A percentile compares a stretch with the other conserved stretches of the same genome.
Evolutionary conservation across 2,329 filamentous ascomycete genomes (phyloP).

Genomic region (Penicillium sp.): DNA sequence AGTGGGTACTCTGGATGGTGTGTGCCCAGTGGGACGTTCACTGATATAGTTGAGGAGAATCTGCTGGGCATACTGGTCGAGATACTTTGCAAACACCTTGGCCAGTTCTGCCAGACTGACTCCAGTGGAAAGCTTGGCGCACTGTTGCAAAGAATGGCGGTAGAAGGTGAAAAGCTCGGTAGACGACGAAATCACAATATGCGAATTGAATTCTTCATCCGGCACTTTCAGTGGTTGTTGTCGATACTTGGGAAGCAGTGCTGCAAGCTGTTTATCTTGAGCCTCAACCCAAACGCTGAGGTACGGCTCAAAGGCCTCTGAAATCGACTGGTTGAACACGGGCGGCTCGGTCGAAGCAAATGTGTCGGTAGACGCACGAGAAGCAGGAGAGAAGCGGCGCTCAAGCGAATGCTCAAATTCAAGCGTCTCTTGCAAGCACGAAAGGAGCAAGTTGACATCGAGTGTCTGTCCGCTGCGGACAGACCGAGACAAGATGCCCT

Average conservation of each 20-base stretch:
- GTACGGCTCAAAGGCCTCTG: constrained; percentile 95
- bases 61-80: constrained; percentile 94
- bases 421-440: constrained; percentile 90
- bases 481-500: constrained; percentile 83
- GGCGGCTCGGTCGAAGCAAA: constrained; percentile 76
- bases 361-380: constrained; percentile 84
- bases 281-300: constrained; percentile 96
- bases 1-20: constrained; percentile 52
- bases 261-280: constrained; percentile 83
- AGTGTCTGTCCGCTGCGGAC: constrained; percentile 79
- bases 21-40: constrained; percentile 58
- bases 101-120: constrained; percentile 81
- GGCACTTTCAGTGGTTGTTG: constrained; percentile 74
- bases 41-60: constrained; percentile 75
- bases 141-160: constrained; percentile 87
- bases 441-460: constrained; percentile 85
- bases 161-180: constrained; percentile 98
- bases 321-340: constrained; percentile 86
- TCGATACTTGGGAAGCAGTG: constrained; percentile 84
- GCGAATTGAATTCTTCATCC: constrained; percentile 89
- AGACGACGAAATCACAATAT: constrained; percentile 87
- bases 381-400: constrained; percentile 69
- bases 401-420: constrained; percentile 95
- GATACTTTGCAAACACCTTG: constrained; percentile 82
- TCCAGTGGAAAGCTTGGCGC: constrained; percentile 93